Percentiles rank a stretch among this genome's conserved stretches.
Conservation (phyloP, 441 rosid genomes). For the Codiaeum variegatum region DNA sequence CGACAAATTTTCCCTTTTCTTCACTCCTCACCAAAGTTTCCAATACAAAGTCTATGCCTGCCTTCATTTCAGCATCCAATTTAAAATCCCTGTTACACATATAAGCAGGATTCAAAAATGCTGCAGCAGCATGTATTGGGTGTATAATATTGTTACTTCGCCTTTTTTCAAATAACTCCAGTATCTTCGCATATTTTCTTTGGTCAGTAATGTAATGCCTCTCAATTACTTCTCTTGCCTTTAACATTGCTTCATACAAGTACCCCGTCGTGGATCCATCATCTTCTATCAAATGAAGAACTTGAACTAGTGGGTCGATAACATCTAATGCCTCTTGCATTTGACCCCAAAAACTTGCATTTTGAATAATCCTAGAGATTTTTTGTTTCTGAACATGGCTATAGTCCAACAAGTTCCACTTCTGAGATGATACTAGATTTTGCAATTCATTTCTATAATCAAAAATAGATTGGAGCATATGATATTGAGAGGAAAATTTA, state of each 20-base stretch:
- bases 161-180: not conserved
- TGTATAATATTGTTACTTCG: no score
- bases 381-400: not conserved
- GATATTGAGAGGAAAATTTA: not conserved
- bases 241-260: not conserved
- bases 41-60: no score
- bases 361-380: not conserved
- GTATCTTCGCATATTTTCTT: not conserved
- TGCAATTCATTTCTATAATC: not conserved
- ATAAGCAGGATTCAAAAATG: no score
- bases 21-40: no score
- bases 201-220: not conserved
- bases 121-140: no score
- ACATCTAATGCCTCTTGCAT: not conserved
- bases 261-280: not conserved
- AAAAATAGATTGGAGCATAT: conserved; percentile 1
- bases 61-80: no score
- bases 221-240: not conserved
- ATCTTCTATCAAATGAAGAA: not conserved
- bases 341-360: not conserved
- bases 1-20: no score
- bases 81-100: no score
- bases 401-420: not conserved
- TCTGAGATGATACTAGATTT: not conserved
- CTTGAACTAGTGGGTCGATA: not conserved